A percentile compares a stretch with the other conserved stretches of the same genome.
Conservation (phyloP, 2,329 filamentous ascomycete genomes). For the Capronia coronata region DNA sequence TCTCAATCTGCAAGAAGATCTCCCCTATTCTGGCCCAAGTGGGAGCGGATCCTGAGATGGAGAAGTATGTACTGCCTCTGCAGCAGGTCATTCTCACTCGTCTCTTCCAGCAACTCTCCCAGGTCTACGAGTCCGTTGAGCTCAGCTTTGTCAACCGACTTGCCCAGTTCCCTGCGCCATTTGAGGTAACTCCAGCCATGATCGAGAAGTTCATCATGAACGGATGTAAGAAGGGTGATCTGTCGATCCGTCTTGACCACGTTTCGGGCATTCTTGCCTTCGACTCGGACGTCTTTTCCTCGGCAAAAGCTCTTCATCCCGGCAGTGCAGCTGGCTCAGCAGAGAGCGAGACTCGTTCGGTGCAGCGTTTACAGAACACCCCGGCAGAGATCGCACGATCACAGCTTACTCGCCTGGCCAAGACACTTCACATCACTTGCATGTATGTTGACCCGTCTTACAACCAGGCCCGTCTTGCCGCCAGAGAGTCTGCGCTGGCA, state of each 20-base stretch:
- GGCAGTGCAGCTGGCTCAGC: slow-evolving; percentile 80
- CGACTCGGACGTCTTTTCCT: slow-evolving; percentile 96
- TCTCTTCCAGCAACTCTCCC: slow-evolving; percentile 96
- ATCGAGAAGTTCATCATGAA: slow-evolving; percentile 99
- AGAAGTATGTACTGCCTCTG: slow-evolving; percentile 89
- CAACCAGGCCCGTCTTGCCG: slow-evolving; percentile 71
- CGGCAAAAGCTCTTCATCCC: slow-evolving; percentile 81
- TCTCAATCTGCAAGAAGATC: slow-evolving; percentile 98
- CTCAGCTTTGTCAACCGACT: slow-evolving; percentile 88
- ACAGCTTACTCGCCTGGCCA: slow-evolving; percentile 84
- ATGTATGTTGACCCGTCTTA: slow-evolving; percentile 91
- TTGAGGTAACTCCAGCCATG: slow-evolving; percentile 80
- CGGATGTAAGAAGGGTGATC: slow-evolving; percentile 98
- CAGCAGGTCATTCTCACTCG: slow-evolving; percentile 98
- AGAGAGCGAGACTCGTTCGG: slow-evolving; percentile 73
- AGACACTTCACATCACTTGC: slow-evolving; percentile 85
- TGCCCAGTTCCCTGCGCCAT: slow-evolving; percentile 91
- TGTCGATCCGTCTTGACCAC: slow-evolving; percentile 93
- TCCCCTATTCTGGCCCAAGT: slow-evolving; percentile 93
- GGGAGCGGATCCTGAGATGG: slow-evolving; percentile 88
- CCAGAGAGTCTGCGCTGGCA: slow-evolving; percentile 70
- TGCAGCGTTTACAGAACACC: slow-evolving; percentile 94
- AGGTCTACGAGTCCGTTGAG: slow-evolving; percentile 98
- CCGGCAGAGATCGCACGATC: slow-evolving; percentile 96
- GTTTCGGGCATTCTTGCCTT: slow-evolving; percentile 93